Evolutionary conservation across 2,329 filamentous ascomycete genomes (phyloP).

Genomic region (Pezicula rhizophila): DNA sequence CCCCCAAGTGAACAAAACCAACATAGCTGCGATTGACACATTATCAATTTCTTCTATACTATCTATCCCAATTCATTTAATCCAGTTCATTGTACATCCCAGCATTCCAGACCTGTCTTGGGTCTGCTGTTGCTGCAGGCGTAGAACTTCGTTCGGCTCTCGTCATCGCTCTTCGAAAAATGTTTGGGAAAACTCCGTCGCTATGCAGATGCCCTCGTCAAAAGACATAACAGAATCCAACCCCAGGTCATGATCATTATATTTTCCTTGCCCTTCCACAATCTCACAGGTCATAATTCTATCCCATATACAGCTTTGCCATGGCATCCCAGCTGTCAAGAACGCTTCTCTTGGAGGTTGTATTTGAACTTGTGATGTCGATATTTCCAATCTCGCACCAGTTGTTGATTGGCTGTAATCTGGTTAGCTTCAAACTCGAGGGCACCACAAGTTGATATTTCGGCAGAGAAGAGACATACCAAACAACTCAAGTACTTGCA

Average conservation of each 20-base stretch:
- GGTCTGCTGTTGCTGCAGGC: no score
- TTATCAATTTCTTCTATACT: no score
- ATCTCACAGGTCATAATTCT: background rate
- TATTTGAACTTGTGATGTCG: conserved; percentile 11
- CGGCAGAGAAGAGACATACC: conserved; percentile 48
- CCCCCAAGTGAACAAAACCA: no score
- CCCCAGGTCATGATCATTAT: background rate
- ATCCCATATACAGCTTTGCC: conserved; percentile 13
- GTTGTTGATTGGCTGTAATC: conserved; percentile 52
- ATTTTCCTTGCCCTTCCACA: background rate
- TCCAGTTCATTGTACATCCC: no score
- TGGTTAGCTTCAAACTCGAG: conserved; percentile 52
- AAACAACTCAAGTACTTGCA: conserved; percentile 94
- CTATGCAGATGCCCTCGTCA: conserved; percentile 13
- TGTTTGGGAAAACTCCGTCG: conserved; percentile 13
- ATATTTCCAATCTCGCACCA: conserved; percentile 51
- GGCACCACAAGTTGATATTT: background rate
- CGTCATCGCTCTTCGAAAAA: background rate
- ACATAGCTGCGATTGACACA: no score
- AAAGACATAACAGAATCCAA: no score
- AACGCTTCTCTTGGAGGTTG: conserved; percentile 15
- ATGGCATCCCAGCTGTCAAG: conserved; percentile 18
- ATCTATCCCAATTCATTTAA: no score
- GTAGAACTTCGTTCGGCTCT: no score
- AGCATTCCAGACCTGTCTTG: no score